Evolutionary conservation across 306 rosid genomes (phyloP), one percentile per base, ranked within the genome.

Genomic region (Dalbergia cochinchinensis): DNA sequence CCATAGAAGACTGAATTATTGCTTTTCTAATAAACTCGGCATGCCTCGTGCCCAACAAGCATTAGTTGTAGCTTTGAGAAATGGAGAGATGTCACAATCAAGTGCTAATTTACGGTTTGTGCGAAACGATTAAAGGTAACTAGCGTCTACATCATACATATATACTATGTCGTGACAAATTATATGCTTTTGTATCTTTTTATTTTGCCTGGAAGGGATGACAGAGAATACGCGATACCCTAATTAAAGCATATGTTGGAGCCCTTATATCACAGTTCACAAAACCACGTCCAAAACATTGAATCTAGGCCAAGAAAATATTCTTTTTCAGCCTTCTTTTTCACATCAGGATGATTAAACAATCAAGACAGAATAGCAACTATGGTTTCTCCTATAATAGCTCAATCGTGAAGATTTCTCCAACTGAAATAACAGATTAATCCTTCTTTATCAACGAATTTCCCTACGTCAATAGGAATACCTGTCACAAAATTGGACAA

Each of bases 371-470:
- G 26, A 22, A 60, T 5, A 26, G 8, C 4, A 22, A 16, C 3
- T 22, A 55, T 55, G 3, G 7, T 68, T 68, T 45, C 39, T 68
- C 7, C 20, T 16, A 5, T 65, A 41, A 16, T 22, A 57, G 8
- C 0, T 16, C 13, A 58, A n/a, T 45, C 61, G 22, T 0, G 19
- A 39, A 39, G 13, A 76, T 63, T 78, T 45, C 58, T 42, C 58
- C 60, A 78, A 68, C 69, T n/a, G 74, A 67, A 78, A 54, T 67
- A 39, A 67, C 82, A 39, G 68, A 67, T 26, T 26, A 26, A 67
- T 10, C 73, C 12, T 47, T 31, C 18, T 50, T 62, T 39, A 66
- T 77, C 74, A 20, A 39, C 65, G 39, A 65, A 12, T 31, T 65
- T 65, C 65, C 54, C n/a, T n/a, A n/a, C n/a, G 5, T 55, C 5